Percentiles rank a stretch among this genome's conserved stretches.
These are phyloP conservation scores for Carex kokanica DNA, from an alignment of 176 grass and related monocot species.

Conservation along the genomic window DNA sequence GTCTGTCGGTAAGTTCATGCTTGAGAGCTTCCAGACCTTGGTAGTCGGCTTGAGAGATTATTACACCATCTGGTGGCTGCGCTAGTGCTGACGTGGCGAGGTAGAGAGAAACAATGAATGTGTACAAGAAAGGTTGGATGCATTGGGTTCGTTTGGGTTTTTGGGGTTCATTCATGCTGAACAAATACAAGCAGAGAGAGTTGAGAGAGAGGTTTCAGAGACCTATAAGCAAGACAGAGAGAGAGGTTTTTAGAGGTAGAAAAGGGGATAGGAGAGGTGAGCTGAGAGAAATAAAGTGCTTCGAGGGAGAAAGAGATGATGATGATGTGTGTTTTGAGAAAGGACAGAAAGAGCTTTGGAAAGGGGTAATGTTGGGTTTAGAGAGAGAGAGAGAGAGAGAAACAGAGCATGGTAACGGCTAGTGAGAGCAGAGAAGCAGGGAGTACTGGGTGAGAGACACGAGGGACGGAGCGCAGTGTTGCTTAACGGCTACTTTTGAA, in stretches of 20 bases:
- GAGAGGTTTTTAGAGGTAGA: not conserved
- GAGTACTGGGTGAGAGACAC: not conserved
- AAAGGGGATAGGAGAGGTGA: not conserved
- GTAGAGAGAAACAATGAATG: constrained; percentile 2
- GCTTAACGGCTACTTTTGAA: constrained; percentile 33
- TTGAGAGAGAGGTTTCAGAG: not conserved
- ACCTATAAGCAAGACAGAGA: not conserved
- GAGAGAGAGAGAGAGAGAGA: not conserved
- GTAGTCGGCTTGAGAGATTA: constrained; percentile 53
- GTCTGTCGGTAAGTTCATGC: constrained; percentile 44
- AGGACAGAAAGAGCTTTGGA: not conserved
- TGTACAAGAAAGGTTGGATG: not conserved
- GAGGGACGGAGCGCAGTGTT: constrained; percentile 13
- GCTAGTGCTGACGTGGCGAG: not conserved
- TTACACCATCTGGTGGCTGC: constrained; percentile 38
- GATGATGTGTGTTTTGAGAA: constrained; percentile 5
- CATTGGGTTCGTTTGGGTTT: not conserved
- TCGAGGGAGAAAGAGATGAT: not conserved
- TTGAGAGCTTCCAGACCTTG: constrained; percentile 69
- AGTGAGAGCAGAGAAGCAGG: constrained; percentile 15
- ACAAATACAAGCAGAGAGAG: not conserved
- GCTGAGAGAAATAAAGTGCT: not conserved
- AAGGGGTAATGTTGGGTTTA: not conserved
- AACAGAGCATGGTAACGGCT: constrained; percentile 13
- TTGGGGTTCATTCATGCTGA: not conserved